Evolutionary conservation across 306 rosid species (phyloP).

Genomic region (Fragaria vesca): DNA sequence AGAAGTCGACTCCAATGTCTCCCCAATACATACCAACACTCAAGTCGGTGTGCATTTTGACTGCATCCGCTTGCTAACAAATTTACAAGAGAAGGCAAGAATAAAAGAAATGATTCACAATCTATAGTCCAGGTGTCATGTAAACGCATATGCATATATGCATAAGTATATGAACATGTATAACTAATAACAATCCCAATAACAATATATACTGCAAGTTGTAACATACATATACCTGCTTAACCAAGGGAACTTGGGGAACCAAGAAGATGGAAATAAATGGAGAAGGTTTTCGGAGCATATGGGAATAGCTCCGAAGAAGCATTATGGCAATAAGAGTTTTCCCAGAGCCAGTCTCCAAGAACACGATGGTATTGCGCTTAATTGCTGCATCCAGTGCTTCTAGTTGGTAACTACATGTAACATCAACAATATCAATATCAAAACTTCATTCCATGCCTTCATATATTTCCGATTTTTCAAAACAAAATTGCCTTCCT

Average conservation of each 20-base stretch:
- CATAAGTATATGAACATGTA: neutral
- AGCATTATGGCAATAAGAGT: constrained; percentile 90
- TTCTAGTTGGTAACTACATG: constrained; percentile 74
- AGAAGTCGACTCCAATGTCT: constrained; percentile 67
- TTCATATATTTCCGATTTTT: neutral
- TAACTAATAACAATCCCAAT: neutral
- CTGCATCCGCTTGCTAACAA: constrained; percentile 68
- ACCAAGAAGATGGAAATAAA: constrained; percentile 72
- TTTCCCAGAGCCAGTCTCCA: constrained; percentile 94
- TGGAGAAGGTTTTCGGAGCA: constrained; percentile 64
- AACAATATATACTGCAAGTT: neutral
- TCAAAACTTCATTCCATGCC: neutral
- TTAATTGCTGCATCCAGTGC: constrained; percentile 61
- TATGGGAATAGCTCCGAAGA: constrained; percentile 66
- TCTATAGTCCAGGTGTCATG: neutral
- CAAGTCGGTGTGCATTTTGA: constrained; percentile 61
- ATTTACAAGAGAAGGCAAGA: neutral
- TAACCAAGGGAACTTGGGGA: constrained; percentile 77
- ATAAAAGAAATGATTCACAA: neutral
- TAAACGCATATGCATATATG: neutral
- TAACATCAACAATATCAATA: neutral
- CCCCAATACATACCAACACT: constrained; percentile 77
- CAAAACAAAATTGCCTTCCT: too few relatives aligned
- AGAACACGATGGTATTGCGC: constrained; percentile 62
- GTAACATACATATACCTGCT: constrained; percentile 47